Percentiles rank a stretch among this genome's conserved stretches.
Evolutionary conservation across 352 stramenopile genomes (phyloP).

Genomic region (Globisporangium cylindrosporum): DNA sequence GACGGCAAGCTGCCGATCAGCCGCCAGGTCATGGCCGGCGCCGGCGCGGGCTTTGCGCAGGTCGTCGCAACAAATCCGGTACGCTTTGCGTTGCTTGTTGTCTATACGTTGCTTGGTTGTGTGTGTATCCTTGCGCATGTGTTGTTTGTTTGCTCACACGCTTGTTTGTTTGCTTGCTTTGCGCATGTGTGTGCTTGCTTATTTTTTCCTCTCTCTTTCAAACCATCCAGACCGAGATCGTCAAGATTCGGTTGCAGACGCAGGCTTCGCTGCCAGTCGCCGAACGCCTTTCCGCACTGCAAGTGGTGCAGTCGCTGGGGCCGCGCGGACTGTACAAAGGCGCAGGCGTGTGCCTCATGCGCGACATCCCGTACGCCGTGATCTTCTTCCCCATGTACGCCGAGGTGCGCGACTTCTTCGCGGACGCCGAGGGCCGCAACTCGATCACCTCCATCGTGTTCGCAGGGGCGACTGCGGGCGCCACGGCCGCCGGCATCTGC

Average conservation of each 20-base stretch:
- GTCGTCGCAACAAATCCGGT: slow-evolving; percentile 87
- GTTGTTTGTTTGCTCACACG: background rate
- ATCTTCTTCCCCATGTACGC: slow-evolving; percentile 93
- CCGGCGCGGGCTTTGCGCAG: slow-evolving; percentile 75
- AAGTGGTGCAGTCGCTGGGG: slow-evolving; percentile 70
- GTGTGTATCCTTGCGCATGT: background rate
- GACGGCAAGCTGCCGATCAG: slow-evolving; percentile 58
- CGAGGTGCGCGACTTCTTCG: slow-evolving; percentile 47
- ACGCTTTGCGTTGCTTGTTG: slow-evolving; percentile 10
- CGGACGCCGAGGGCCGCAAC: slow-evolving; percentile 50
- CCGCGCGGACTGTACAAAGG: slow-evolving; percentile 87
- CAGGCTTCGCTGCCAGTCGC: slow-evolving; percentile 65
- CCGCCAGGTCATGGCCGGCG: slow-evolving; percentile 65
- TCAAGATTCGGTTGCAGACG: slow-evolving; percentile 91
- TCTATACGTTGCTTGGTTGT: slow-evolving; percentile 5
- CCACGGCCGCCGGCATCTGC: slow-evolving; percentile 52
- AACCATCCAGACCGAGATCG: slow-evolving; percentile 74
- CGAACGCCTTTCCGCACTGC: slow-evolving; percentile 50
- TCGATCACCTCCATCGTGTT: slow-evolving; percentile 60
- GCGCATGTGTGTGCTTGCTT: background rate
- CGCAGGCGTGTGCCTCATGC: slow-evolving; percentile 81
- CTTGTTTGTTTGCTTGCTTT: slow-evolving; percentile 9
- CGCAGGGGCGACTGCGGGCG: slow-evolving; percentile 59
- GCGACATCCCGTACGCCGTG: slow-evolving; percentile 91
- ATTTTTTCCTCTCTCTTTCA: background rate